Conservation (phyloP, 495 filamentous ascomycete genomes). For the Hyaloscypha variabilis region DNA sequence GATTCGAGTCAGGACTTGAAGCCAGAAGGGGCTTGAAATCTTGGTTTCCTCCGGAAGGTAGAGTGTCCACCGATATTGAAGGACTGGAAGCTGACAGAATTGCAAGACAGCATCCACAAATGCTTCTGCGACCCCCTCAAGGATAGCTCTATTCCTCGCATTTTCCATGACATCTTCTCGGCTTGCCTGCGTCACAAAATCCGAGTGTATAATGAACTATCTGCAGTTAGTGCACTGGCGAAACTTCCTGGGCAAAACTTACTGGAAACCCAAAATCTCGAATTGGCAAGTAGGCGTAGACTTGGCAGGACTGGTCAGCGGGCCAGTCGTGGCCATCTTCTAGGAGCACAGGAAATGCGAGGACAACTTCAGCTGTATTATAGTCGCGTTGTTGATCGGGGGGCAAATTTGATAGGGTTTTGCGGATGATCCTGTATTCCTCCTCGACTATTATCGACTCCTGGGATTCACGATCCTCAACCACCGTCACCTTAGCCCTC, state of each 20-base stretch:
- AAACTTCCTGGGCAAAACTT: not conserved
- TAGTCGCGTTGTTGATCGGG: not conserved
- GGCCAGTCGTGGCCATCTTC: not conserved
- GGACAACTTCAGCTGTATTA: constrained; percentile 12
- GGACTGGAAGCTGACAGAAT: constrained; percentile 13
- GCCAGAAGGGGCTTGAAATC: constrained; percentile 6
- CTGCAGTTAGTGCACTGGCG: not conserved
- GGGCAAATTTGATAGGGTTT: constrained; percentile 13
- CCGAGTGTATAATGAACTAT: constrained; percentile 24
- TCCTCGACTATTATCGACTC: not conserved
- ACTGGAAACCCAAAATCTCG: constrained; percentile 13
- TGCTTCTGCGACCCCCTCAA: constrained; percentile 5
- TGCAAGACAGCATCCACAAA: constrained; percentile 15
- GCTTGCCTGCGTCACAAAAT: constrained; percentile 11
- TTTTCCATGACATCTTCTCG: constrained; percentile 12
- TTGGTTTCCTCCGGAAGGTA: constrained; percentile 4
- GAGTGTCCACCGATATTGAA: constrained; percentile 18
- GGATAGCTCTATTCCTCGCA: constrained; percentile 9
- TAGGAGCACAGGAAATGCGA: constrained; percentile 18
- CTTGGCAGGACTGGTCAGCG: not conserved
- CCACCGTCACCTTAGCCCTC: constrained; percentile 8
- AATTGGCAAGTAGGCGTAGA: constrained; percentile 17
- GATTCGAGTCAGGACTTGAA: not conserved
- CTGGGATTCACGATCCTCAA: not conserved
- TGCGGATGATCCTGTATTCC: constrained; percentile 8